Evolutionary conservation across 75 land plant genomes (phyloP).

Genomic region (Picea glauca): DNA sequence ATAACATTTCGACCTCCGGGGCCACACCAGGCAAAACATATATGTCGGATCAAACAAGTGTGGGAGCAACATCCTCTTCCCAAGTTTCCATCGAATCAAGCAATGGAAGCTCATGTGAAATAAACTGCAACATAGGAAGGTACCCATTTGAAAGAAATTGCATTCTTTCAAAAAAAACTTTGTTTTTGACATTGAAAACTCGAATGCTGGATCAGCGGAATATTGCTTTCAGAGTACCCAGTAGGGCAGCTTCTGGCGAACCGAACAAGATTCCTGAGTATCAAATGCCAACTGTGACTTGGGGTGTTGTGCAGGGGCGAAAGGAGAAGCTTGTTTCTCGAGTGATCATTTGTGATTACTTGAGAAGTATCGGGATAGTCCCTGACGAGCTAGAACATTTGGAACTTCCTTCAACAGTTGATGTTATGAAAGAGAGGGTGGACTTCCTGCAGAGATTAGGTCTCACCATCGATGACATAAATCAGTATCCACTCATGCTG

Average conservation of each 20-base stretch:
- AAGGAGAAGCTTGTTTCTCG: conserved; percentile 56
- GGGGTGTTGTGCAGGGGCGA: conserved; percentile 64
- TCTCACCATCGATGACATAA: conserved; percentile 65
- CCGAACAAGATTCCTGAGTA: conserved; percentile 38
- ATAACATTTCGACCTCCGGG: no score
- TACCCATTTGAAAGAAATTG: no score
- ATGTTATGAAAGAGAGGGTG: conserved; percentile 67
- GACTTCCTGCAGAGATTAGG: conserved; percentile 53
- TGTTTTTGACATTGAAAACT: no score
- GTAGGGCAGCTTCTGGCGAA: conserved; percentile 15
- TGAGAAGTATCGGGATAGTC: conserved; percentile 55
- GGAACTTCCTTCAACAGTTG: conserved; percentile 69
- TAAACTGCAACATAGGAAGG: no score
- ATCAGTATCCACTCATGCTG: conserved; percentile 74
- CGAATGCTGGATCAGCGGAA: no score
- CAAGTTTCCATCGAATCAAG: no score
- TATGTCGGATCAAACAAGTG: no score
- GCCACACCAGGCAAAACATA: no score
- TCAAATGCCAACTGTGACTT: conserved; percentile 69
- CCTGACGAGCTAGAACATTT: conserved; percentile 51
- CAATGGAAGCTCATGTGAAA: no score
- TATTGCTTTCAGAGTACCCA: background rate
- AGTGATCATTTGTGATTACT: conserved; percentile 59
- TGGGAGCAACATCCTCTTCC: no score
- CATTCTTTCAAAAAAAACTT: no score